Evolutionary conservation across 352 stramenopile genomes (phyloP).

Genomic region (Pythium periplocum): DNA sequence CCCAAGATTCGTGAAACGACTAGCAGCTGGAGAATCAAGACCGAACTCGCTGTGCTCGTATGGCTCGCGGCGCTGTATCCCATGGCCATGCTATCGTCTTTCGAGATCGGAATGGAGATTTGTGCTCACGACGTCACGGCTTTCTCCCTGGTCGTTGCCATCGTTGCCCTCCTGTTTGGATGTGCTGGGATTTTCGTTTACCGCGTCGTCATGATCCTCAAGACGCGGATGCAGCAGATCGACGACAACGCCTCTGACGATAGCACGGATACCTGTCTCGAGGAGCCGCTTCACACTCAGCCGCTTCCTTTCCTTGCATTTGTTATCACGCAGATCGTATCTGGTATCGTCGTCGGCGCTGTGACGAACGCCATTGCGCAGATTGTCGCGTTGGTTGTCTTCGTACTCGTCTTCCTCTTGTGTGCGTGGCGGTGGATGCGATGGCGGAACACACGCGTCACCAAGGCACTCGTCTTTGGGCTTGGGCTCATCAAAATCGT

Average conservation of each 20-base stretch:
- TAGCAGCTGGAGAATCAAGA: background rate
- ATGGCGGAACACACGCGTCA: constrained; percentile 12
- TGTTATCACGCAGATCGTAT: background rate
- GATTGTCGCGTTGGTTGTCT: background rate
- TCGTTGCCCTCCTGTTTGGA: background rate
- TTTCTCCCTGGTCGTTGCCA: background rate
- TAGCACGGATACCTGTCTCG: too few species aligned
- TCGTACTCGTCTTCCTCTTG: background rate
- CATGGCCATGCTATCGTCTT: constrained; percentile 12
- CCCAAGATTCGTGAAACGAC: too few species aligned
- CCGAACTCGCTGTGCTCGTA: constrained; percentile 6
- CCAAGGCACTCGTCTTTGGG: background rate
- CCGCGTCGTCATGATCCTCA: background rate
- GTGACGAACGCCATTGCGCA: background rate
- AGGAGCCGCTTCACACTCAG: background rate
- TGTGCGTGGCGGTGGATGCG: background rate
- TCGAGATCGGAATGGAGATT: constrained; percentile 16
- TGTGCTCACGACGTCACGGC: background rate
- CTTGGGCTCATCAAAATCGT: background rate
- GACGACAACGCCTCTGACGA: too few species aligned
- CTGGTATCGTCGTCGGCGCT: background rate
- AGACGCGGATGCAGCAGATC: too few species aligned
- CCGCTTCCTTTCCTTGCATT: background rate
- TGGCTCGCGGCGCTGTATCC: constrained; percentile 16
- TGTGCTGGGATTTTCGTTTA: background rate